These are phyloP conservation scores for Sugiyamaella smithiae DNA, from an alignment of 805 yeast genomes.

Conservation along the genomic window DNA sequence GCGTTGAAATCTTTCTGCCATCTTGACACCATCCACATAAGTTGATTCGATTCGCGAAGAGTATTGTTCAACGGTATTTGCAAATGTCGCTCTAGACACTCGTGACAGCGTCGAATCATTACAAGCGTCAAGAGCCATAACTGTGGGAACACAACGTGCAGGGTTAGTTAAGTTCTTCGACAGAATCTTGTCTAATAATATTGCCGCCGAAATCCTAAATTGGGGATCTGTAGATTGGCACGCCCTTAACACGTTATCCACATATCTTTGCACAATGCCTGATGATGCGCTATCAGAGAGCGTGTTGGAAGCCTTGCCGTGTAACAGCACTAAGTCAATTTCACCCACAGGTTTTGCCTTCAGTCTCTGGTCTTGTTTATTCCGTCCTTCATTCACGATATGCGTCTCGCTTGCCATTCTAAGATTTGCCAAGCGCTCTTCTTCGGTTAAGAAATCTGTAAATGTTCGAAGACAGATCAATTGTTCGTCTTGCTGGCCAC, in stretches of 20 bases:
- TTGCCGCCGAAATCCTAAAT: conserved; percentile 50
- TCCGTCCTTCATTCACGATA: conserved; percentile 48
- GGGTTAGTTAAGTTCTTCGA: conserved; percentile 75
- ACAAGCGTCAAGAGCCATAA: conserved; percentile 67
- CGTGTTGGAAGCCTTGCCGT: conserved; percentile 50
- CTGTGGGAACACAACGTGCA: conserved; percentile 52
- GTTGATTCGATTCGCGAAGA: conserved; percentile 68
- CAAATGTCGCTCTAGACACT: conserved; percentile 53
- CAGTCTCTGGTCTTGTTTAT: conserved; percentile 19
- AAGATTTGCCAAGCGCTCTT: conserved; percentile 24
- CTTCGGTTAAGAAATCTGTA: conserved; percentile 53
- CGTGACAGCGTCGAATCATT: conserved; percentile 41
- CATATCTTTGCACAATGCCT: conserved; percentile 63
- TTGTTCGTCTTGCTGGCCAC: conserved; percentile 1
- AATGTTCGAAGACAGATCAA: conserved; percentile 55
- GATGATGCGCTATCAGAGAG: conserved; percentile 71
- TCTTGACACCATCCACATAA: conserved; percentile 58
- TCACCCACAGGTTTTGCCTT: not conserved
- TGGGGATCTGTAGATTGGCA: conserved; percentile 48
- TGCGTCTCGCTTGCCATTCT: conserved; percentile 8
- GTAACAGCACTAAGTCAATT: conserved; percentile 50
- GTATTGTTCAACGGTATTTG: conserved; percentile 57
- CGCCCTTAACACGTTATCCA: conserved; percentile 44
- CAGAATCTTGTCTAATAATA: conserved; percentile 54
- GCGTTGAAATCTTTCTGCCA: conserved; percentile 43